These are phyloP conservation scores for Chalciporus sphaerocephalus DNA, from an alignment of 768 basidiomycete genomes.

Conservation along the genomic window DNA sequence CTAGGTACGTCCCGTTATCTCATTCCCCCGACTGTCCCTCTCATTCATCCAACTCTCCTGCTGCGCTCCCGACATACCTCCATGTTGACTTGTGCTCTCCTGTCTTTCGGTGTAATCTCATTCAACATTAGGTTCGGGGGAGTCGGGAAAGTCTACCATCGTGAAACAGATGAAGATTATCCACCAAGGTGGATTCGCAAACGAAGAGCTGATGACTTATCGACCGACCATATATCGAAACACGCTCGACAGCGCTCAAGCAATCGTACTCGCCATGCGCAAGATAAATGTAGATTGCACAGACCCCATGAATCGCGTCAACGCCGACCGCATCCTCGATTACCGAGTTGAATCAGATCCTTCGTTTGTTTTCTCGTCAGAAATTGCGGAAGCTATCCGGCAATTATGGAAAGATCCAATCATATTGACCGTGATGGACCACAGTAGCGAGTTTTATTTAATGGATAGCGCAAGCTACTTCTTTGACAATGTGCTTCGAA, in stretches of 20 bases:
- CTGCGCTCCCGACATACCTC: neutral
- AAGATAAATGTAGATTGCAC: constrained; percentile 80
- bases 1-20: constrained; percentile 59
- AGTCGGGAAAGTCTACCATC: constrained; percentile 92
- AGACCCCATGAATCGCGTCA: constrained; percentile 55
- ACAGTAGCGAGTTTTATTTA: constrained; percentile 76
- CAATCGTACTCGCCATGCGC: constrained; percentile 78
- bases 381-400: constrained; percentile 64
- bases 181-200: constrained; percentile 85
- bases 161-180: constrained; percentile 99
- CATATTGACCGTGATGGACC: constrained; percentile 48
- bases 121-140: constrained; percentile 72
- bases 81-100: neutral
- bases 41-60: neutral
- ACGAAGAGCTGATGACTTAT: constrained; percentile 71
- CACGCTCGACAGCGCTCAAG: constrained; percentile 85
- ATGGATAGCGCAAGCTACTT: constrained; percentile 96
- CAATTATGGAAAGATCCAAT: constrained; percentile 70
- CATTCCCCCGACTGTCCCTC: neutral
- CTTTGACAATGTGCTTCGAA: constrained; percentile 79
- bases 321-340: constrained; percentile 61
- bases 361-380: constrained; percentile 49
- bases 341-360: constrained; percentile 44
- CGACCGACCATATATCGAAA: constrained; percentile 79
- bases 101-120: neutral